Conservation (phyloP, 148 eudicot genomes). For the Arctostaphylos glauca region DNA sequence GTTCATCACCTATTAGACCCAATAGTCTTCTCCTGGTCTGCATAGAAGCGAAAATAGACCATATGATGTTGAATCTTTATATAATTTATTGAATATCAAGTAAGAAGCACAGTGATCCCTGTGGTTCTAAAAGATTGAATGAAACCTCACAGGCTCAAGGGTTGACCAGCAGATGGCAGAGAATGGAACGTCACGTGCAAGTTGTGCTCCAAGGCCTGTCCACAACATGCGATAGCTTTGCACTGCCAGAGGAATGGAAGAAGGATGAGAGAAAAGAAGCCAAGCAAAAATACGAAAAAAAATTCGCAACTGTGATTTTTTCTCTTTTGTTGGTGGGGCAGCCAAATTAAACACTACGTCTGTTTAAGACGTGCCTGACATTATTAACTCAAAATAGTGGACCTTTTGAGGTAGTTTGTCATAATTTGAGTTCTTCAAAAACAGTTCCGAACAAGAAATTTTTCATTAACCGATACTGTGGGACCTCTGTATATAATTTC, state of each 20-base stretch:
- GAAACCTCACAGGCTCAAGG: slow-evolving; percentile 74
- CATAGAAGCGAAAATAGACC: slow-evolving; percentile 14
- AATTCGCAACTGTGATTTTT: too few species aligned
- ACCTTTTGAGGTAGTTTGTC: neutral
- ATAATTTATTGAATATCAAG: neutral
- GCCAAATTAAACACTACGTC: neutral
- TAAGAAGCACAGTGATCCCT: neutral
- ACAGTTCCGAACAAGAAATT: neutral
- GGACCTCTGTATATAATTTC: neutral
- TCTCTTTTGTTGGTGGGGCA: neutral
- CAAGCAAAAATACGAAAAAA: neutral
- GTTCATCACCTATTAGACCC: slow-evolving; percentile 43
- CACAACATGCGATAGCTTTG: slow-evolving; percentile 69
- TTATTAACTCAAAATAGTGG: neutral
- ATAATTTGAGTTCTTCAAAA: neutral
- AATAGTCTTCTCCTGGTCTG: slow-evolving; percentile 65
- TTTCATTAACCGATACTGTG: neutral
- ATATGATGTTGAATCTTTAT: neutral
- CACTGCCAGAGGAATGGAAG: slow-evolving; percentile 31
- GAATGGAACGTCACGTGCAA: slow-evolving; percentile 93
- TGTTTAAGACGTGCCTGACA: neutral
- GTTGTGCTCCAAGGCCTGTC: slow-evolving; percentile 96
- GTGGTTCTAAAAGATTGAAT: neutral
- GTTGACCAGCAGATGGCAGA: slow-evolving; percentile 91
- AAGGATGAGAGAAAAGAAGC: slow-evolving; percentile 12